Percentiles rank a stretch among this genome's conserved stretches.
Conservation (phyloP, 495 filamentous ascomycete genomes). For the Hyaloscypha bicolor region DNA sequence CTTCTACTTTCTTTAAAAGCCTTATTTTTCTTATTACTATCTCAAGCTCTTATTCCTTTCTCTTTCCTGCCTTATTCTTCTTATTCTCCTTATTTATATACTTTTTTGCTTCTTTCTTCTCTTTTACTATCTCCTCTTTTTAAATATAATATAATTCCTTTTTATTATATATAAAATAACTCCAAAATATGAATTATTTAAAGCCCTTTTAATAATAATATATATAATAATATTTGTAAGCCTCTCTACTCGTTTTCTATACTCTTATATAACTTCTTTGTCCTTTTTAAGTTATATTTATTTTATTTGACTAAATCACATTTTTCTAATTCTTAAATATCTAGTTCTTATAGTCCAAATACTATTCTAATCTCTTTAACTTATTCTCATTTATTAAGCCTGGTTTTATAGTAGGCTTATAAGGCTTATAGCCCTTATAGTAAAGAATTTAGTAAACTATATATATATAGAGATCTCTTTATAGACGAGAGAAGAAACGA, state of each 20-base stretch:
- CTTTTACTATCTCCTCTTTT: slow-evolving; percentile 30
- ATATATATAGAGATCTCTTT: too few species aligned
- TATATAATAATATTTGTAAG: slow-evolving; percentile 25
- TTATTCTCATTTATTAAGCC: slow-evolving; percentile 2
- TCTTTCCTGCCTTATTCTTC: slow-evolving; percentile 18
- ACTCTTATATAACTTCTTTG: slow-evolving; percentile 30
- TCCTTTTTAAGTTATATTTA: slow-evolving; percentile 27
- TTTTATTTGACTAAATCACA: slow-evolving; percentile 33
- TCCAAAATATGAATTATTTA: slow-evolving; percentile 44
- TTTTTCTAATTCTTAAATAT: slow-evolving; percentile 18
- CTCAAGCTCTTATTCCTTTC: too few species aligned
- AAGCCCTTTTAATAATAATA: slow-evolving; percentile 36
- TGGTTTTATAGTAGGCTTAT: slow-evolving; percentile 13
- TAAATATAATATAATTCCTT: slow-evolving; percentile 39
- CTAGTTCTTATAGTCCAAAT: slow-evolving; percentile 10
- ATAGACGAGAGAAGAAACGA: too few species aligned
- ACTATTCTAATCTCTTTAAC: not conserved
- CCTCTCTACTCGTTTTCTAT: slow-evolving; percentile 26
- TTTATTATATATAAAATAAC: slow-evolving; percentile 38
- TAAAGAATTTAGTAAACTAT: too few species aligned
- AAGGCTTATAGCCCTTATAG: not conserved
- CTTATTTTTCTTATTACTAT: not conserved
- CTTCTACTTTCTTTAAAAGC: not conserved
- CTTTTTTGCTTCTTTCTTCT: slow-evolving; percentile 28
- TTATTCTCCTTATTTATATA: slow-evolving; percentile 10